These are phyloP conservation scores for Lanmaoa pseudosensibilis DNA, from an alignment of 768 basidiomycete genomes.

Conservation along the genomic window DNA sequence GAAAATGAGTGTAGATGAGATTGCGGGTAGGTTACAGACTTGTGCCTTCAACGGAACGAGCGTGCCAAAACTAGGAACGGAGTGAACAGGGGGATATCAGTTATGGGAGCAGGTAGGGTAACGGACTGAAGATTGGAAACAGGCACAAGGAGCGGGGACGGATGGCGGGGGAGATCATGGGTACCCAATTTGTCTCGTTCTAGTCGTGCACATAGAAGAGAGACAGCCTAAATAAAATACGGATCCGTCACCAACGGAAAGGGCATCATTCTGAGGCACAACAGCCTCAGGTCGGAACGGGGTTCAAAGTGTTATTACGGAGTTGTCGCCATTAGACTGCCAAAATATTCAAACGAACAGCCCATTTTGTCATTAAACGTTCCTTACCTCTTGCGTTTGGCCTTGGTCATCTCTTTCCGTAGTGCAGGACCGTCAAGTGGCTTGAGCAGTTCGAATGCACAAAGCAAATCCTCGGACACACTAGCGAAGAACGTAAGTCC, in stretches of 20 bases:
- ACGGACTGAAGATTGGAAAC: slow-evolving; percentile 19
- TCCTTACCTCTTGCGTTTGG: slow-evolving; percentile 90
- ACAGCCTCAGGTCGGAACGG: slow-evolving; percentile 3
- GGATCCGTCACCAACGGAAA: slow-evolving; percentile 13
- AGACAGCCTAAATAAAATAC: slow-evolving; percentile 22
- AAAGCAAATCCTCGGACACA: slow-evolving; percentile 95
- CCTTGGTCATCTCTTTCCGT: slow-evolving; percentile 98
- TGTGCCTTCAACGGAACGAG: slow-evolving; percentile 31
- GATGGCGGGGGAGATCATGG: slow-evolving; percentile 22
- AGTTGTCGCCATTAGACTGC: slow-evolving; percentile 37
- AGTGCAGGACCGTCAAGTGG: slow-evolving; percentile 92
- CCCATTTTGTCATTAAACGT: neutral
- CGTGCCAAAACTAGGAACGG: slow-evolving; percentile 23
- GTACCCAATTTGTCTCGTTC: slow-evolving; percentile 30
- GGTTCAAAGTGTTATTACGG: slow-evolving; percentile 19
- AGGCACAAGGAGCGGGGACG: slow-evolving; percentile 22
- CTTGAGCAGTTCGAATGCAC: slow-evolving; percentile 96
- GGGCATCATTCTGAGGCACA: slow-evolving; percentile 7
- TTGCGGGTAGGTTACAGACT: slow-evolving; percentile 34
- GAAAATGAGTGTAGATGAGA: slow-evolving; percentile 34
- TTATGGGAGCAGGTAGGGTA: slow-evolving; percentile 32
- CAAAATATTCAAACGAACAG: slow-evolving; percentile 1
- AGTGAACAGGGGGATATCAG: slow-evolving; percentile 28
- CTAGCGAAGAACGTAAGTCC: slow-evolving; percentile 39
- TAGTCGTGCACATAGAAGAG: slow-evolving; percentile 24